Evolutionary conservation across 305 asterid species (phyloP), one percentile per base, ranked within the genome.

Genomic region (Petunia hybrid): DNA sequence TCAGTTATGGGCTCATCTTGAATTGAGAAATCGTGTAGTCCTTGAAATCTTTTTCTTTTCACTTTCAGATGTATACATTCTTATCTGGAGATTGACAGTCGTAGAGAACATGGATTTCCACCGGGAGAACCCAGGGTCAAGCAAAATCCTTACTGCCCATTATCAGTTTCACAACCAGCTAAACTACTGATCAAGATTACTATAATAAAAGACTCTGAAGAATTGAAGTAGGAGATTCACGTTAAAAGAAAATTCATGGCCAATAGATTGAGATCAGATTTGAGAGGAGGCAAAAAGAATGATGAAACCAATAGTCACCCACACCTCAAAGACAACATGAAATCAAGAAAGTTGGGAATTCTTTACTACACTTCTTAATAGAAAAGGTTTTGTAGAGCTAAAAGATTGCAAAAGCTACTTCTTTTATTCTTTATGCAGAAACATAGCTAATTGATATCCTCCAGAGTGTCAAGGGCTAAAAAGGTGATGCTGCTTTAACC

Each of bases 101-200:
- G 35, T 51, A 46, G 2, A 71, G 16, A 46, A 70, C 48, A 12
- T 51, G 78, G 36, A 73, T 73, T 71, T 35, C 78, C 78, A 73
- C 63, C 45, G 53, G 46, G 61, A 51, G 12, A 73, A 73, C 78
- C 46, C 63, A 73, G 45, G 78, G 63, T 0, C 63, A 73, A 57
- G 36, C 35, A 36, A 73, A 48, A 73, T 2, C 78, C 46, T 13
- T 13, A 48, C 14, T 4, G 1, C 45, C 63, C 62, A 73, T 48
- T 73, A 73, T 51, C 78, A 73, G 36, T 51, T 73, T 73, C 46
- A 73, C 60, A 73, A 51, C 36, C 62, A 46, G 78, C 78, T 48
- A 73, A 35, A 35, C 46, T 48, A 51, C 46, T 51, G 63, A 73
- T 13, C 78, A 73, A 12, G 13, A 73, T 10, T 6, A 12, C 78